A percentile compares a stretch with the other conserved stretches of the same genome.
These are phyloP conservation scores for Pichia rugopelliculosa DNA, from an alignment of 805 yeast species.

Conservation along the genomic window DNA sequence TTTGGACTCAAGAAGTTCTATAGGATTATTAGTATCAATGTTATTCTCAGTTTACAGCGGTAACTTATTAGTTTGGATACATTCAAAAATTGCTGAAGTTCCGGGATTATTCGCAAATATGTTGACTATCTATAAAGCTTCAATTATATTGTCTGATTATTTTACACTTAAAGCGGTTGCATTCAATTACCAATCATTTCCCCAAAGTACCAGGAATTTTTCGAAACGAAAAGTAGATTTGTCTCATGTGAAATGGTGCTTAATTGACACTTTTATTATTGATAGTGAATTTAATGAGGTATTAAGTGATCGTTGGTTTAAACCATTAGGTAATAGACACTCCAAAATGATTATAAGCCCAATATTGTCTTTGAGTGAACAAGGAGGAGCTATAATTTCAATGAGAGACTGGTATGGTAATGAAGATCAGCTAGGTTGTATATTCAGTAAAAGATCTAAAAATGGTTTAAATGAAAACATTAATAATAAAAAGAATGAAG, in stretches of 20 bases:
- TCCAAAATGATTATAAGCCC: slow-evolving; percentile 81
- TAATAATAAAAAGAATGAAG: background rate
- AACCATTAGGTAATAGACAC: slow-evolving; percentile 78
- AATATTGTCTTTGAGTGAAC: slow-evolving; percentile 79
- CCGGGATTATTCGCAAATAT: slow-evolving; percentile 86
- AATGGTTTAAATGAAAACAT: background rate
- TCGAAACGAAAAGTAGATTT: slow-evolving; percentile 73
- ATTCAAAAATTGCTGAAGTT: slow-evolving; percentile 60
- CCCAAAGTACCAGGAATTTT: slow-evolving; percentile 74
- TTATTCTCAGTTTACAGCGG: slow-evolving; percentile 81
- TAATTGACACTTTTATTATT: slow-evolving; percentile 80
- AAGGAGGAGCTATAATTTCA: slow-evolving; percentile 92
- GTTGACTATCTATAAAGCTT: slow-evolving; percentile 61
- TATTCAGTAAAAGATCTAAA: slow-evolving; percentile 26
- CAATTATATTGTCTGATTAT: slow-evolving; percentile 77
- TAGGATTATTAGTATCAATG: slow-evolving; percentile 79
- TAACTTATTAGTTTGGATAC: slow-evolving; percentile 71
- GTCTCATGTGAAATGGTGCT: slow-evolving; percentile 77
- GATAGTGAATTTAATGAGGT: slow-evolving; percentile 92
- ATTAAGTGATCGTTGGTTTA: slow-evolving; percentile 80
- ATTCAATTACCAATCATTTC: slow-evolving; percentile 86
- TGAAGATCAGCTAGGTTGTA: slow-evolving; percentile 52
- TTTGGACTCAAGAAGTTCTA: slow-evolving; percentile 66
- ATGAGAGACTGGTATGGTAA: slow-evolving; percentile 86
- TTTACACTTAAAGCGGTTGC: slow-evolving; percentile 84